Evolutionary conservation across 139 green algal species (phyloP).

Genomic region (Chlamydomonas eustigma): DNA sequence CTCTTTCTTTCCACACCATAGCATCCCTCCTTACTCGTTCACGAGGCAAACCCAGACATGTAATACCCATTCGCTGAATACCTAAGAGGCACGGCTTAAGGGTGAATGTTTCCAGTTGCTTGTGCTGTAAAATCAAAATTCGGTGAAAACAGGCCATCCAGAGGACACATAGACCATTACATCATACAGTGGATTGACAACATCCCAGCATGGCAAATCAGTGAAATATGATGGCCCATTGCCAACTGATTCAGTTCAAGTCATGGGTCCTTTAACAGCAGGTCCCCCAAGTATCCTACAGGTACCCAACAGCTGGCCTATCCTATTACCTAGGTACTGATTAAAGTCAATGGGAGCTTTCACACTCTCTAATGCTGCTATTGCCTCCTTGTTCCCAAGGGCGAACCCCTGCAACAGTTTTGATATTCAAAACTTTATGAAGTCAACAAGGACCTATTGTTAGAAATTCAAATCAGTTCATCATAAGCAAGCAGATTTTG

Average conservation of each 20-base stretch:
- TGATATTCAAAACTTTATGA: too few relatives aligned
- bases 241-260: too few relatives aligned
- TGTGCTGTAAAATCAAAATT: too few relatives aligned
- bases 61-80: slow-evolving; percentile 48
- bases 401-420: neutral
- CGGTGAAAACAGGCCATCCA: too few relatives aligned
- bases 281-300: too few relatives aligned
- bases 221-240: too few relatives aligned
- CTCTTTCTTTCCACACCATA: slow-evolving; percentile 16
- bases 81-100: slow-evolving; percentile 16
- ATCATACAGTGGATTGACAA: too few relatives aligned
- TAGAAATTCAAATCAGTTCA: neutral
- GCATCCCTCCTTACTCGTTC: slow-evolving; percentile 33
- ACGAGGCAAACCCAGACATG: slow-evolving; percentile 37
- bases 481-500: neutral
- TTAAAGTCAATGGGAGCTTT: slow-evolving; percentile 57
- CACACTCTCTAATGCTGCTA: slow-evolving; percentile 41
- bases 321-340: slow-evolving; percentile 31
- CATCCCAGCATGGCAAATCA: too few relatives aligned
- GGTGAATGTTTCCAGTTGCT: too few relatives aligned
- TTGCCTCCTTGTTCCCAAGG: slow-evolving; percentile 30
- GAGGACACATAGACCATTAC: too few relatives aligned
- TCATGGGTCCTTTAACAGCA: too few relatives aligned
- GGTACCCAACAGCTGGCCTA: neutral
- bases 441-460: too few relatives aligned